phyloP scores from a whole-genome alignment of 495 filamentous ascomycete species.

The Neurospora sp. region DNA sequence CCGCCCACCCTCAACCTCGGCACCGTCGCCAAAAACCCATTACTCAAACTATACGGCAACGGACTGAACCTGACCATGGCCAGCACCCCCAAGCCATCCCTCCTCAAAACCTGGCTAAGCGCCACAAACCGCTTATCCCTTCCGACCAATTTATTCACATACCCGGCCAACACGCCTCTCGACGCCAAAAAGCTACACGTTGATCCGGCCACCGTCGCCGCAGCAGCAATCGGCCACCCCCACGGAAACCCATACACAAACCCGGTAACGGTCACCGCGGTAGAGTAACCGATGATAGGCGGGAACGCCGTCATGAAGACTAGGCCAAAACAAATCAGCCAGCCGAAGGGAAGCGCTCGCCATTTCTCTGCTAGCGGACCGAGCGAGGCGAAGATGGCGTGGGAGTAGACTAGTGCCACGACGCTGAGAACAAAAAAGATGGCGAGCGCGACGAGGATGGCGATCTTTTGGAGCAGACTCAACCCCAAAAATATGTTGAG shows the following conservation, averaged over 20 bases:
- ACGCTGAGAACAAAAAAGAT: constrained; percentile 43
- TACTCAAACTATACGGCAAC: constrained; percentile 87
- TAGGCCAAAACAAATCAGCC: constrained; percentile 68
- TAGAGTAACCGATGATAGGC: constrained; percentile 83
- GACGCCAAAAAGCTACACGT: constrained; percentile 70
- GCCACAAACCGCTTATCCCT: constrained; percentile 65
- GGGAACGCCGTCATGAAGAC: constrained; percentile 78
- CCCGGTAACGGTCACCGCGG: constrained; percentile 73
- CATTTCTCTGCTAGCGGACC: constrained; percentile 61
- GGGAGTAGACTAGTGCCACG: constrained; percentile 63
- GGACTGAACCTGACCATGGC: constrained; percentile 92
- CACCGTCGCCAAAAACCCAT: constrained; percentile 89
- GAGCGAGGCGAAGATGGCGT: constrained; percentile 64
- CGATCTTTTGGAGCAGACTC: constrained; percentile 49
- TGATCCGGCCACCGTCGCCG: constrained; percentile 65
- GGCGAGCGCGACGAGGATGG: constrained; percentile 39
- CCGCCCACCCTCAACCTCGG: constrained; percentile 68
- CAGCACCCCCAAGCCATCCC: constrained; percentile 81
- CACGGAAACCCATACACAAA: constrained; percentile 91
- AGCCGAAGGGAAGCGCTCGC: constrained; percentile 59
- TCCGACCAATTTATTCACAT: constrained; percentile 71
- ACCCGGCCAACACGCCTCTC: constrained; percentile 62
- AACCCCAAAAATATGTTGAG: constrained; percentile 31
- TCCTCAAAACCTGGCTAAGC: constrained; percentile 50
- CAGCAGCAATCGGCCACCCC: constrained; percentile 80